Conservation (phyloP, 2,329 filamentous ascomycete genomes). For the Plectosphaerella plurivora region DNA sequence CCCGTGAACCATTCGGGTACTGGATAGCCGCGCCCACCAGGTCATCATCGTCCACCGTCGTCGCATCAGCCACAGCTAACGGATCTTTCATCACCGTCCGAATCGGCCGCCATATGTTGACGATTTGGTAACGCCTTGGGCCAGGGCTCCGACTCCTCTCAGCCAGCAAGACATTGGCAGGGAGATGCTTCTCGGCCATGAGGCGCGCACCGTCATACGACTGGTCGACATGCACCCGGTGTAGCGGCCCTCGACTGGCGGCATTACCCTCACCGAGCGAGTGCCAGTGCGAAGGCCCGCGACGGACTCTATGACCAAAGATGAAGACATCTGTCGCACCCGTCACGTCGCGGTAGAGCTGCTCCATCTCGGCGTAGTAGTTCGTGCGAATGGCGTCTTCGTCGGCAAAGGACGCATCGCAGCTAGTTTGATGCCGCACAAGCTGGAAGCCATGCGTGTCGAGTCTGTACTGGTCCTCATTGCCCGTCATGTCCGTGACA, state of each 20-base stretch:
- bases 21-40: constrained; percentile 30
- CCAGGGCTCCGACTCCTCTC: neutral
- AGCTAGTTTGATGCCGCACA: constrained; percentile 43
- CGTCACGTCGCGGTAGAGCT: constrained; percentile 11
- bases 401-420: constrained; percentile 52
- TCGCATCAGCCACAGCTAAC: constrained; percentile 32
- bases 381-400: constrained; percentile 42
- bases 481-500: constrained; percentile 53
- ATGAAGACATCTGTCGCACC: neutral
- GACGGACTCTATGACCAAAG: constrained; percentile 23
- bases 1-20: constrained; percentile 24
- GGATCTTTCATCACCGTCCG: constrained; percentile 39
- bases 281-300: constrained; percentile 43
- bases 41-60: constrained; percentile 30
- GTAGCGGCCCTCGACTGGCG: constrained; percentile 41
- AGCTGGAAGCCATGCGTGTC: constrained; percentile 52
- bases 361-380: constrained; percentile 20
- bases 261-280: constrained; percentile 58
- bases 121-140: constrained; percentile 9
- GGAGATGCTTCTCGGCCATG: constrained; percentile 5
- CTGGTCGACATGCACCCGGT: constrained; percentile 51
- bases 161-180: neutral
- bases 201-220: constrained; percentile 37
- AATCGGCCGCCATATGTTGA: constrained; percentile 42
- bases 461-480: constrained; percentile 60